A percentile compares a stretch with the other conserved stretches of the same genome.
Conservation (phyloP, 169 alveolate species). For the Fabrea salina region DNA sequence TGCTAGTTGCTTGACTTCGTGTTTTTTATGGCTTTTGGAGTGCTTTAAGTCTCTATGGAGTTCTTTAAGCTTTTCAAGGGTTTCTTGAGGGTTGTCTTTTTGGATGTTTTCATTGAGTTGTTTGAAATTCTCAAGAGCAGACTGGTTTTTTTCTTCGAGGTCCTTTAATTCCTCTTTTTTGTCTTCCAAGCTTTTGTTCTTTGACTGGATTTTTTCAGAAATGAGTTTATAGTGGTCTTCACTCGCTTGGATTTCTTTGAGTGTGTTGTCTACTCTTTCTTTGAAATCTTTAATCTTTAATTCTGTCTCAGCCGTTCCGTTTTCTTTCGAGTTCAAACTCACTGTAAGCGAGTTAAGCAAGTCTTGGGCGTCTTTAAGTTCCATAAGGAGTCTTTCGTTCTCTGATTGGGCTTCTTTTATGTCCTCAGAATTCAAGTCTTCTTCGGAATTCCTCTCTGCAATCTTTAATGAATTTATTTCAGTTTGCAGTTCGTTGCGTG, state of each 20-base stretch:
- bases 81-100: neutral
- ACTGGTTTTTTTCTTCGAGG: too few species aligned
- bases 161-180: too few species aligned
- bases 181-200: too few species aligned
- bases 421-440: neutral
- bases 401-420: slow-evolving; percentile 1
- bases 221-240: too few species aligned
- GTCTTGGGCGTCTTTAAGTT: neutral
- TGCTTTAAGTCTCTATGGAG: slow-evolving; percentile 7
- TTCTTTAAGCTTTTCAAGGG: too few species aligned
- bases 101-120: neutral
- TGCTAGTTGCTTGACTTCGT: neutral
- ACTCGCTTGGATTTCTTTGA: too few species aligned
- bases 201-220: too few species aligned
- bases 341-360: neutral
- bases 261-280: too few species aligned
- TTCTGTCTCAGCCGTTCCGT: too few species aligned
- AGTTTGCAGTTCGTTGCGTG: neutral
- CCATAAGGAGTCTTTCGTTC: neutral
- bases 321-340: too few species aligned
- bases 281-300: too few species aligned
- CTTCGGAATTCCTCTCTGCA: neutral
- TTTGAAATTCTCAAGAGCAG: too few species aligned
- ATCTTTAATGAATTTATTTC: neutral
- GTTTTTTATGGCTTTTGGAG: neutral